phyloP scores from a whole-genome alignment of 2,329 filamentous ascomycete species.

The Pestalotiopsis sp. region DNA sequence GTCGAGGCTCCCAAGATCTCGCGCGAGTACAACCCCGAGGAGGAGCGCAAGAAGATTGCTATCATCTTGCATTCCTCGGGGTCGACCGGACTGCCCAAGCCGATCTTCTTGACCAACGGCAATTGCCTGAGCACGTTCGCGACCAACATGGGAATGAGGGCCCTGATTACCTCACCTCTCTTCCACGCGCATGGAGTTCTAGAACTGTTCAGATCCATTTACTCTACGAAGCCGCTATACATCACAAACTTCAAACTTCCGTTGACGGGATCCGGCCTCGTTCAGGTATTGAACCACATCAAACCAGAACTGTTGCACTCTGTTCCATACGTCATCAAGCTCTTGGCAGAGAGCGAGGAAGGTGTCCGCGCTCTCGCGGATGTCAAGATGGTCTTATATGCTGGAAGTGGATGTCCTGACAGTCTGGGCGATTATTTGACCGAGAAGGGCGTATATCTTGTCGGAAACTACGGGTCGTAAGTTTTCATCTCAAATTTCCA shows the following conservation, averaged over 20 bases:
- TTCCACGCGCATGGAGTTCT: slow-evolving; percentile 56
- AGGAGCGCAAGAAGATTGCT: slow-evolving; percentile 21
- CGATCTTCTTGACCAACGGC: neutral
- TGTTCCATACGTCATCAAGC: slow-evolving; percentile 60
- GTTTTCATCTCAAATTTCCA: slow-evolving; percentile 19
- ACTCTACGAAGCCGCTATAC: slow-evolving; percentile 45
- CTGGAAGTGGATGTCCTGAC: slow-evolving; percentile 55
- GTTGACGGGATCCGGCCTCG: slow-evolving; percentile 45
- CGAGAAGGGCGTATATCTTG: slow-evolving; percentile 49
- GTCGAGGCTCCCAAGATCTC: neutral
- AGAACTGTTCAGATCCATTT: slow-evolving; percentile 49
- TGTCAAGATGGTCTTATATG: slow-evolving; percentile 50
- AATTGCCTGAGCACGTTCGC: slow-evolving; percentile 46
- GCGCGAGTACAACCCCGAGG: slow-evolving; percentile 13
- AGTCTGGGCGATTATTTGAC: slow-evolving; percentile 52
- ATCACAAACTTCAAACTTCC: slow-evolving; percentile 52
- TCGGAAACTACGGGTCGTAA: slow-evolving; percentile 52
- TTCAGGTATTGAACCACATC: slow-evolving; percentile 40
- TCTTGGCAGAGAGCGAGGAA: slow-evolving; percentile 55
- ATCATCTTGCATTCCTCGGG: slow-evolving; percentile 13
- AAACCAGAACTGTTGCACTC: slow-evolving; percentile 53
- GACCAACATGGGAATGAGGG: slow-evolving; percentile 42
- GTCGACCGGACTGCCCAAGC: neutral
- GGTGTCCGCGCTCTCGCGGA: slow-evolving; percentile 47
- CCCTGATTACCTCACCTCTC: slow-evolving; percentile 50